Conservation (phyloP, 2,329 filamentous ascomycete genomes). For the Penicillium rolfsii region DNA sequence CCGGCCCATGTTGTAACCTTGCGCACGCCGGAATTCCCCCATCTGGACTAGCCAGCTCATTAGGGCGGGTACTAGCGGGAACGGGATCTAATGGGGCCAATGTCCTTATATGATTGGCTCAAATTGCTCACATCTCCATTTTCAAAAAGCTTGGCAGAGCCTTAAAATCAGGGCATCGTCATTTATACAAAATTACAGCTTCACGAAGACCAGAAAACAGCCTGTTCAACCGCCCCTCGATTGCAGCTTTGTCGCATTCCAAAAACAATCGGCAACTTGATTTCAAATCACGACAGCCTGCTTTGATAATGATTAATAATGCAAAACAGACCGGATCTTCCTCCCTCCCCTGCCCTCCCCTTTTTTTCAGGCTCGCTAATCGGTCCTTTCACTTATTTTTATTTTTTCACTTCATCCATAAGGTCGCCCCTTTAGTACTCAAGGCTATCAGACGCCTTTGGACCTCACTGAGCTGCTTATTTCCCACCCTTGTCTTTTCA, state of each 20-base stretch:
- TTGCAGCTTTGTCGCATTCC: not conserved
- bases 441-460: not conserved
- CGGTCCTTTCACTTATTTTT: not conserved
- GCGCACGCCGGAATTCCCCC: not conserved
- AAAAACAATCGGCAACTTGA: not conserved
- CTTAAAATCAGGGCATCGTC: constrained; percentile 16
- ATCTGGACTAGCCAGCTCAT: not conserved
- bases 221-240: not conserved
- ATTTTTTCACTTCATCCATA: not conserved
- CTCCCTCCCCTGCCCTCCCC: not conserved
- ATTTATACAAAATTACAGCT: constrained; percentile 17
- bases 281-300: not conserved
- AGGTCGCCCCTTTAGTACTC: not conserved
- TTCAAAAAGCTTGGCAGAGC: constrained; percentile 17
- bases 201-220: constrained; percentile 4
- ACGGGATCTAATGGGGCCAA: not conserved
- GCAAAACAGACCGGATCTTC: not conserved
- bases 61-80: not conserved
- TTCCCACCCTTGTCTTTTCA: not conserved
- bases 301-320: not conserved
- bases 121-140: not conserved
- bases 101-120: not conserved
- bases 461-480: not conserved
- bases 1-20: not conserved
- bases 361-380: not conserved